Conservation (phyloP, 805 yeast genomes). For the Middelhovenomyces tepae region DNA sequence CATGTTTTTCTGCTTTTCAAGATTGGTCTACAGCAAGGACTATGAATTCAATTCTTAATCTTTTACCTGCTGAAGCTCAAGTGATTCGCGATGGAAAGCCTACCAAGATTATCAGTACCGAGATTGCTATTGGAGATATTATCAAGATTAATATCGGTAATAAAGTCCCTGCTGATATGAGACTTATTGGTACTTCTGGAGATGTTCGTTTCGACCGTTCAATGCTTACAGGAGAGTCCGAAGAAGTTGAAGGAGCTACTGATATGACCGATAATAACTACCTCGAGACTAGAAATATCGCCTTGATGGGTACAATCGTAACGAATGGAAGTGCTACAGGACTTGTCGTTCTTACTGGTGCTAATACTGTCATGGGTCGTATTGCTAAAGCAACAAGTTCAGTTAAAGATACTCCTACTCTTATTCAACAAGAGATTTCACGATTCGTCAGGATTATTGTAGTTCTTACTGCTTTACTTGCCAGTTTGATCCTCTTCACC, state of each 20-base stretch:
- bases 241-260: conserved; percentile 23
- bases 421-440: conserved; percentile 19
- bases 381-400: conserved; percentile 36
- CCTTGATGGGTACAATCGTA: conserved; percentile 39
- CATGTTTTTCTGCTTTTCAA: conserved; percentile 37
- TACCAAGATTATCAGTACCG: conserved; percentile 24
- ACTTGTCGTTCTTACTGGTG: conserved; percentile 38
- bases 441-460: conserved; percentile 25
- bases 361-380: conserved; percentile 37
- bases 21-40: conserved; percentile 40
- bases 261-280: conserved; percentile 17
- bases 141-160: conserved; percentile 32
- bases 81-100: conserved; percentile 31
- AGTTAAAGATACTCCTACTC: conserved; percentile 30
- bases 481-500: conserved; percentile 19
- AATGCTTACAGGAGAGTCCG: conserved; percentile 43
- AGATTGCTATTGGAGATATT: conserved; percentile 40
- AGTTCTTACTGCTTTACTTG: conserved; percentile 6
- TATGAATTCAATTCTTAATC: conserved; percentile 38
- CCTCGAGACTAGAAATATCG: conserved; percentile 36
- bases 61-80: conserved; percentile 30
- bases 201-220: conserved; percentile 39
- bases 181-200: conserved; percentile 31
- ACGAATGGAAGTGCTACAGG: conserved; percentile 38
- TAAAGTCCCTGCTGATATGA: conserved; percentile 40